Evolutionary conservation across 495 filamentous ascomycete genomes (phyloP).

Genomic region (Talaromyces stipitatus): DNA sequence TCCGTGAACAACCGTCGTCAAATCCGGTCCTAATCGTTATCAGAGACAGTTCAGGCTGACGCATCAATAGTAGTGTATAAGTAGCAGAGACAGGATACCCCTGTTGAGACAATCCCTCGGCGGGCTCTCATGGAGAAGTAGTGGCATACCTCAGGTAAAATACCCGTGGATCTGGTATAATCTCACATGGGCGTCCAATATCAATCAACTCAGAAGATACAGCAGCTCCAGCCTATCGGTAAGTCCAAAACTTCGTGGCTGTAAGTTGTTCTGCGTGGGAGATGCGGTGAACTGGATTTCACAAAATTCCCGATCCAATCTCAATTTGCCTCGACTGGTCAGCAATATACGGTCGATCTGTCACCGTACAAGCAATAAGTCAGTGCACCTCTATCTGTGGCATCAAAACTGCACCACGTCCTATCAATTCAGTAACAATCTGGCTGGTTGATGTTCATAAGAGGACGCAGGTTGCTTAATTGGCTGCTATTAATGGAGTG

Average conservation of each 20-base stretch:
- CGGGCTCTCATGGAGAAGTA: no score
- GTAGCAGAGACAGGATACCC: no score
- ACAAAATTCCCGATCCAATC: neutral
- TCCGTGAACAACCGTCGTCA: no score
- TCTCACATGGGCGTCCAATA: neutral
- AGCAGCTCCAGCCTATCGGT: no score
- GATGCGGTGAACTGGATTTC: no score
- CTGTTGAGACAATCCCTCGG: no score
- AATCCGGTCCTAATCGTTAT: no score
- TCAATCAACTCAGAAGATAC: neutral
- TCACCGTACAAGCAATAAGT: neutral
- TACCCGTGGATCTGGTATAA: neutral
- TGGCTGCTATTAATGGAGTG: neutral
- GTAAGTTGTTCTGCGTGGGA: no score
- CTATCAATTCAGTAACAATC: neutral
- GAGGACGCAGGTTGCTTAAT: neutral
- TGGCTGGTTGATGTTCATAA: neutral
- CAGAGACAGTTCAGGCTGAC: no score
- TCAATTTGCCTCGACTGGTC: neutral
- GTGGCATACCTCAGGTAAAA: no score
- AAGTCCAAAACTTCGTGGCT: no score
- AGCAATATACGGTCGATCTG: neutral
- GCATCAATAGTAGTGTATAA: no score
- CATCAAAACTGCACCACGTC: neutral
- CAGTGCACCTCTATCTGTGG: neutral